Evolutionary conservation across 2,329 filamentous ascomycete genomes (phyloP).

Genomic region (Aspergillus sp.): DNA sequence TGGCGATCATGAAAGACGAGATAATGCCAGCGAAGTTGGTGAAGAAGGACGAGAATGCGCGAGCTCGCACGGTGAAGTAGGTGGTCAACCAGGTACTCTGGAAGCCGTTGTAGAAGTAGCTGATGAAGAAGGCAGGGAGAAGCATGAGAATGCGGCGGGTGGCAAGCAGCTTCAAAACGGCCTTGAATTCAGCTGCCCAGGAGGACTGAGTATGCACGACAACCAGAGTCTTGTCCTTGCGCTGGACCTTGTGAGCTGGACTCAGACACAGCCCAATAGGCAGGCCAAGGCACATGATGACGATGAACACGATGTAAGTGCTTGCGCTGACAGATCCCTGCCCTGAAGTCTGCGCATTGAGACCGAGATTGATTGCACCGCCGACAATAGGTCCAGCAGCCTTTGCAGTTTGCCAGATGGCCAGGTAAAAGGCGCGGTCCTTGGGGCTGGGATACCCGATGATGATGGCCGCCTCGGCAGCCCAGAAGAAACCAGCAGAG

Average conservation of each 20-base stretch:
- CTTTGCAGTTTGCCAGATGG: constrained; percentile 14
- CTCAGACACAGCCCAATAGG: constrained; percentile 9
- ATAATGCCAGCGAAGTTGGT: constrained; percentile 13
- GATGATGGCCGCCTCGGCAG: constrained; percentile 14
- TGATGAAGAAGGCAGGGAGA: constrained; percentile 29
- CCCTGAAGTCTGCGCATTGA: constrained; percentile 6
- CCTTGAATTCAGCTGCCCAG: constrained; percentile 13
- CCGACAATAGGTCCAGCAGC: constrained; percentile 12
- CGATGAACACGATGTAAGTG: constrained; percentile 15
- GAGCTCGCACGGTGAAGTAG: constrained; percentile 12
- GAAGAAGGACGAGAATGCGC: constrained; percentile 13
- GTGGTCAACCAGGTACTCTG: constrained; percentile 22
- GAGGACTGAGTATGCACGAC: constrained; percentile 6
- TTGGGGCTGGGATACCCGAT: constrained; percentile 14
- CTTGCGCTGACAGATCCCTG: constrained; percentile 8
- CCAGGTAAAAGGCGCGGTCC: constrained; percentile 11
- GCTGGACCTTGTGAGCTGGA: constrained; percentile 10
- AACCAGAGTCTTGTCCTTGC: constrained; percentile 9
- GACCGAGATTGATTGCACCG: constrained; percentile 10
- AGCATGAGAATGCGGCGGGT: constrained; percentile 14
- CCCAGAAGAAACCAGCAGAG: constrained; percentile 13
- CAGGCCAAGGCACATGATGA: constrained; percentile 13
- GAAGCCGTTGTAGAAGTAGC: constrained; percentile 32
- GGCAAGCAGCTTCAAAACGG: constrained; percentile 4
- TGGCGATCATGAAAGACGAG: constrained; percentile 11